Evolutionary conservation across 163 green algal species (phyloP).

Genomic region (Coccomyxa subellipsoidea): DNA sequence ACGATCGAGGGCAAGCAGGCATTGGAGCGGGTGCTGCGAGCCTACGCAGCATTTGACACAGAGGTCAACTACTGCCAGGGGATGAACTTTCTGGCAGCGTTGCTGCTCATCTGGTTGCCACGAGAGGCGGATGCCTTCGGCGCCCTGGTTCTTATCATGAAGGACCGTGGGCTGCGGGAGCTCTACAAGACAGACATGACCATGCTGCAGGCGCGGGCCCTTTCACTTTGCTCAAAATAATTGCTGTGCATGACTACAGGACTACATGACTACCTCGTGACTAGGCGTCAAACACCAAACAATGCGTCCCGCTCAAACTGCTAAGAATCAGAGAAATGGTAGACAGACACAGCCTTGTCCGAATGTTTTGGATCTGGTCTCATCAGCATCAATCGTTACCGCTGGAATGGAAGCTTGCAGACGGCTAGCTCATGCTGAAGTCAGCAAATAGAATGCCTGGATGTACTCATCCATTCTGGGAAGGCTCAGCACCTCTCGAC

Average conservation of each 20-base stretch:
- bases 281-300: no score
- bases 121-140: conserved; percentile 53
- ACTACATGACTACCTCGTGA: no score
- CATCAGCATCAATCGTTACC: no score
- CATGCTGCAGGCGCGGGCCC: conserved; percentile 47
- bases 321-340: no score
- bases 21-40: conserved; percentile 39
- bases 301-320: no score
- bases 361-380: no score
- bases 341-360: no score
- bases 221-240: neutral
- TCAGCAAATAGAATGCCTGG: neutral
- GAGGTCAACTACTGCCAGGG: conserved; percentile 57
- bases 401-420: no score
- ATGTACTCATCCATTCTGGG: no score
- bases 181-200: conserved; percentile 57
- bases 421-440: no score
- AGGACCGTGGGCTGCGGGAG: conserved; percentile 48
- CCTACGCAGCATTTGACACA: conserved; percentile 40
- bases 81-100: conserved; percentile 70
- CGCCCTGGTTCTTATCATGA: conserved; percentile 65
- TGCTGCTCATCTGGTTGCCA: conserved; percentile 56
- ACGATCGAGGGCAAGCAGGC: conserved; percentile 37
- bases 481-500: no score
- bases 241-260: no score